These are phyloP conservation scores for Vitis hybrid DNA, from an alignment of 177 flowering plant species.

Conservation along the genomic window DNA sequence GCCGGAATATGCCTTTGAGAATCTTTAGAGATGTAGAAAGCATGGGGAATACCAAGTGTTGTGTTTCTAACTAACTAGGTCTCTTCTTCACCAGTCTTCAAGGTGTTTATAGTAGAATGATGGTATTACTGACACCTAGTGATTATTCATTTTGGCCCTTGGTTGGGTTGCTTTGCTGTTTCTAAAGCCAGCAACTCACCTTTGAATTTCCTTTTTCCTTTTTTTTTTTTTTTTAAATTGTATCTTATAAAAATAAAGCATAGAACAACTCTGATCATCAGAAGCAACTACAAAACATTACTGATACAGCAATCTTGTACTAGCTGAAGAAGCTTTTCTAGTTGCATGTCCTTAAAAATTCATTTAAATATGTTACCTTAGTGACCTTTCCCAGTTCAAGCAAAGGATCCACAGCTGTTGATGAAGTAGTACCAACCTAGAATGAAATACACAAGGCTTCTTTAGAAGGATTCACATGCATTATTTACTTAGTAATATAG, in stretches of 20 bases:
- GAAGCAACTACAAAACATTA: neutral
- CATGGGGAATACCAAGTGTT: too few relatives aligned
- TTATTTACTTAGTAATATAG: too few relatives aligned
- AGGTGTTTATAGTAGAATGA: too few relatives aligned
- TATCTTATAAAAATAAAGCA: neutral
- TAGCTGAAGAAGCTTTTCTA: neutral
- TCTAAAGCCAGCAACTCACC: too few relatives aligned
- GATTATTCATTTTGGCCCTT: too few relatives aligned
- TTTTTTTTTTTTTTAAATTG: neutral
- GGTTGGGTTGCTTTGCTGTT: too few relatives aligned
- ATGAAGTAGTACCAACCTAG: conserved; percentile 96
- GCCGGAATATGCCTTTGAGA: too few relatives aligned
- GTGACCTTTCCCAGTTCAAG: conserved; percentile 64
- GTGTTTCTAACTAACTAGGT: too few relatives aligned
- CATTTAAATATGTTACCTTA: conserved; percentile 46
- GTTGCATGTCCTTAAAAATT: neutral
- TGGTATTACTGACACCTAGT: too few relatives aligned
- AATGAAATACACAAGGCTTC: conserved; percentile 4
- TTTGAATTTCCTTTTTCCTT: neutral
- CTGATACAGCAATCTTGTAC: neutral
- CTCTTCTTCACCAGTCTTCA: too few relatives aligned
- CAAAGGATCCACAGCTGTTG: conserved; percentile 94
- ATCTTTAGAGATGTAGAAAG: too few relatives aligned
- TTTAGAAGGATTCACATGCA: too few relatives aligned
- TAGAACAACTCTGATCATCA: neutral